Conservation (phyloP, 2,329 filamentous ascomycete genomes). For the Botrytis sinoallii region DNA sequence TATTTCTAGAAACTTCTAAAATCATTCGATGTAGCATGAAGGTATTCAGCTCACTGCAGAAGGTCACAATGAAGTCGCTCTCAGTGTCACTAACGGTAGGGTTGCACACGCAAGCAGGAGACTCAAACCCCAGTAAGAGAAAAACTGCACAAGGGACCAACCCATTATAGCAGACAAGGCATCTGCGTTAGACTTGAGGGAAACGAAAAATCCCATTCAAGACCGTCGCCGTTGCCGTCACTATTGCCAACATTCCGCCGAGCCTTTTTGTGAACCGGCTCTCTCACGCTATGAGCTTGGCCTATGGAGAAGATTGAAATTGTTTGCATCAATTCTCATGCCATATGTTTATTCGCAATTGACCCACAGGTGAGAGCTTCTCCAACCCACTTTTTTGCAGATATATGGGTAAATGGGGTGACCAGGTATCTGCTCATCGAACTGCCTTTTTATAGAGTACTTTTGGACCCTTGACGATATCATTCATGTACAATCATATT, state of each 20-base stretch:
- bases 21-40: not conserved
- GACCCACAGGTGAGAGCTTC: not conserved
- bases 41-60: not conserved
- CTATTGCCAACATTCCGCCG: not conserved
- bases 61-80: conserved; percentile 5
- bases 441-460: not conserved
- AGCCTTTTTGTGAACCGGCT: not conserved
- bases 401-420: not conserved
- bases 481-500: not conserved
- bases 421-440: not conserved
- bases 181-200: not conserved
- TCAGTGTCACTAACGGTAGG: not conserved
- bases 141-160: not conserved
- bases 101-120: not conserved
- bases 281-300: not conserved
- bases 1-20: conserved; percentile 12
- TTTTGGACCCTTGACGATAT: not conserved
- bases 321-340: not conserved
- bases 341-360: not conserved
- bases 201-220: not conserved
- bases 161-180: not conserved
- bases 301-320: not conserved
- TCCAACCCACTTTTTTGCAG: not conserved
- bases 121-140: not conserved
- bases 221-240: not conserved